Conservation (phyloP, 345 rosid species). For the Pugionium dolabratum region DNA sequence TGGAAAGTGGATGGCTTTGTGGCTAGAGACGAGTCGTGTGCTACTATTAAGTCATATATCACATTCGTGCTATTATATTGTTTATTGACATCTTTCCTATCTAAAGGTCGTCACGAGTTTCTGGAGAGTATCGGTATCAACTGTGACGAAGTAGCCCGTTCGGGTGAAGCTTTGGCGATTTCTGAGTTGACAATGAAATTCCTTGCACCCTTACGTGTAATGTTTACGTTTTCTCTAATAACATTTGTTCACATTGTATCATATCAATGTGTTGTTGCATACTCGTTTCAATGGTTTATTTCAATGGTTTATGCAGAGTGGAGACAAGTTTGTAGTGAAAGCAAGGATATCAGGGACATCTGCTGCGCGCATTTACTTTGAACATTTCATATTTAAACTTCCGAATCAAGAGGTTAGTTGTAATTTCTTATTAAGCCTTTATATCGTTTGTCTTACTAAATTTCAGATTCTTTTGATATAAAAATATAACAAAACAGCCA, state of each 20-base stretch:
- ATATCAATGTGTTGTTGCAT: background rate
- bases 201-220: slow-evolving; percentile 70
- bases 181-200: slow-evolving; percentile 77
- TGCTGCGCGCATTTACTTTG: slow-evolving; percentile 67
- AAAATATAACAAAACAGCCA: slow-evolving; percentile 43
- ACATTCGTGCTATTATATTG: slow-evolving; percentile 2
- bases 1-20: slow-evolving; percentile 38
- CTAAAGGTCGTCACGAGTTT: slow-evolving; percentile 75
- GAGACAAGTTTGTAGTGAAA: slow-evolving; percentile 69
- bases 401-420: slow-evolving; percentile 62
- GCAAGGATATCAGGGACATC: slow-evolving; percentile 67
- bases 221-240: slow-evolving; percentile 6
- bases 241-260: background rate
- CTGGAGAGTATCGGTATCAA: slow-evolving; percentile 65
- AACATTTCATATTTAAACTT: slow-evolving; percentile 47
- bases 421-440: background rate
- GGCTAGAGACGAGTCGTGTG: background rate
- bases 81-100: slow-evolving; percentile 6
- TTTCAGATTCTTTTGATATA: background rate
- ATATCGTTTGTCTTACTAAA: too few relatives aligned
- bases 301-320: slow-evolving; percentile 48
- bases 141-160: slow-evolving; percentile 73
- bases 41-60: background rate
- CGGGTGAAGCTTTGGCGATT: slow-evolving; percentile 64
- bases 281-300: slow-evolving; percentile 15